Evolutionary conservation across 805 yeast genomes (phyloP).

Genomic region (Saccharomycopsis vini): DNA sequence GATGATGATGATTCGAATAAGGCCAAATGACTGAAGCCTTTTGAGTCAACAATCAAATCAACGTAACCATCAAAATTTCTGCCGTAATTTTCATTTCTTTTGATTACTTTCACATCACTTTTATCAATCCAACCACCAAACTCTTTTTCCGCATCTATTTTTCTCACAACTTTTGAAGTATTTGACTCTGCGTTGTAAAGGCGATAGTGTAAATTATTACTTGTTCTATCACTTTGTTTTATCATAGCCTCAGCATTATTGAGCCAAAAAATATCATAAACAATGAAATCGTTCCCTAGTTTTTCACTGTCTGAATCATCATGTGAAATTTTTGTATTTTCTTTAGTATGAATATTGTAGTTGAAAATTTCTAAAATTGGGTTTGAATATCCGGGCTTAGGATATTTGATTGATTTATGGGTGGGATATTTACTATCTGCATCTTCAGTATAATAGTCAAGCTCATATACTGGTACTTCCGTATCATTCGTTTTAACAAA

Average conservation of each 20-base stretch:
- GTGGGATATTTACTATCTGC: slow-evolving; percentile 49
- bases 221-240: slow-evolving; percentile 55
- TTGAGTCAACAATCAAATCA: slow-evolving; percentile 44
- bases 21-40: slow-evolving; percentile 57
- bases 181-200: slow-evolving; percentile 29
- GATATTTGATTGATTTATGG: slow-evolving; percentile 57
- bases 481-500: slow-evolving; percentile 67
- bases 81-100: slow-evolving; percentile 26
- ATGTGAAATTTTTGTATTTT: slow-evolving; percentile 21
- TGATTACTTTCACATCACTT: slow-evolving; percentile 32
- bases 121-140: slow-evolving; percentile 57
- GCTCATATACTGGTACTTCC: slow-evolving; percentile 58
- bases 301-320: slow-evolving; percentile 18
- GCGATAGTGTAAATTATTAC: slow-evolving; percentile 45
- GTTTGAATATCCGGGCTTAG: slow-evolving; percentile 74
- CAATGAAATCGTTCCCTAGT: slow-evolving; percentile 38
- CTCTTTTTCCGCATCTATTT: slow-evolving; percentile 32
- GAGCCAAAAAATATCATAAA: slow-evolving; percentile 59
- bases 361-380: slow-evolving; percentile 54
- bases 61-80: slow-evolving; percentile 44
- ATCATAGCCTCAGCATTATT: slow-evolving; percentile 39
- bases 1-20: slow-evolving; percentile 41
- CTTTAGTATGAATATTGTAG: slow-evolving; percentile 27
- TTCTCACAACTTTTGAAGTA: slow-evolving; percentile 32
- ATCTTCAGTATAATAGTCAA: slow-evolving; percentile 63